phyloP scores from a whole-genome alignment of 805 yeast genomes.

The Wickerhamiella parazyma region DNA sequence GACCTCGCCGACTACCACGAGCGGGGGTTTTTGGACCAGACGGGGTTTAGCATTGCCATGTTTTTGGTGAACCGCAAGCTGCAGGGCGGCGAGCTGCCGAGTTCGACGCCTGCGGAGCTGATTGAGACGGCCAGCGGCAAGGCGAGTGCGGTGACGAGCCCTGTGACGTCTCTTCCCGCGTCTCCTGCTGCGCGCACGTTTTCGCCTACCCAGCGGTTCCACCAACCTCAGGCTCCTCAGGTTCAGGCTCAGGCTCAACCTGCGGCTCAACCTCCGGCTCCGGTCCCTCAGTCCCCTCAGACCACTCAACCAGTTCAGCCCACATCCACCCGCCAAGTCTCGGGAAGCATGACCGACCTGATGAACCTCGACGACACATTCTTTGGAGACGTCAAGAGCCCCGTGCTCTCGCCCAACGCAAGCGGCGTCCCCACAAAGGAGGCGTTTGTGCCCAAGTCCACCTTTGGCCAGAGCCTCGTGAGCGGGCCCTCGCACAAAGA shows the following conservation, averaged over 20 bases:
- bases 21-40: constrained; percentile 62
- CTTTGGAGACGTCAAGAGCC: constrained; percentile 20
- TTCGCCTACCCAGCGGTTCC: background rate
- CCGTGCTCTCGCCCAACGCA: constrained; percentile 26
- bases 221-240: background rate
- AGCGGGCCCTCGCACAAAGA: constrained; percentile 31
- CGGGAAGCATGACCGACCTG: constrained; percentile 22
- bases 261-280: constrained; percentile 1
- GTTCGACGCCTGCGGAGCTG: constrained; percentile 23
- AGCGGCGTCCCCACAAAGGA: constrained; percentile 29
- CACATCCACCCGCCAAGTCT: background rate
- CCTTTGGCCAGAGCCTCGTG: constrained; percentile 66
- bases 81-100: constrained; percentile 67
- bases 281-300: constrained; percentile 13
- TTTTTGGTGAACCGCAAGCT: constrained; percentile 76
- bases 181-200: constrained; percentile 1
- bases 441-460: constrained; percentile 65
- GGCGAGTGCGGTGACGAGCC: background rate
- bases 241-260: background rate
- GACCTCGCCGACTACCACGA: constrained; percentile 84
- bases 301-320: constrained; percentile 7
- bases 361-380: constrained; percentile 19
- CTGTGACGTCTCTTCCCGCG: background rate
- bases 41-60: constrained; percentile 89
- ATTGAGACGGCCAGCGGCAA: constrained; percentile 6